Base-by-base conservation (phyloP, 2,329 filamentous ascomycete genomes). In the Sporothrix pseudoabietina region DNA sequence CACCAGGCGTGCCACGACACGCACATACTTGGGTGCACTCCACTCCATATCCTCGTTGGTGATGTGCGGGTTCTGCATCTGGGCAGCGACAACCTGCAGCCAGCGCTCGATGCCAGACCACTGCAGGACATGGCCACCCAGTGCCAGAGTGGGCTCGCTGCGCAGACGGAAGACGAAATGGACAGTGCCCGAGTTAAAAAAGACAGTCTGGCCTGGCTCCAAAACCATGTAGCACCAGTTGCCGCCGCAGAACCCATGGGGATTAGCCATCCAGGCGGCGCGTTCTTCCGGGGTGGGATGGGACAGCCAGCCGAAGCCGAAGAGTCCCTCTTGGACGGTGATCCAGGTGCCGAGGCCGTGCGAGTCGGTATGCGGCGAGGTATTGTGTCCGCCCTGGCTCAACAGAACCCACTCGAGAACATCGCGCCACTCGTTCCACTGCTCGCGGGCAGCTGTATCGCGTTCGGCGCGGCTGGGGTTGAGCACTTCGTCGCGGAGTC, bases 401-500 rank as follows among this genome's bases (percentile, higher is more conserved):
- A 81, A 65, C 19, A 82, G 77, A 4, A 78, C 79, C 79, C 79
- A 81, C 66, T 80, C 76, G 4, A 79, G 72, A 49, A 82, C 77
- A 65, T 81, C 77, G 22, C 76, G 77, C 80, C 79, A 81, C 72
- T 78, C 77, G 69, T 78, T 78, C 80, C 79, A 81, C 41, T 81
- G 74, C 70, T 78, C 74, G 8, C 74, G 74, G 26, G 77, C 75
- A 0, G 78, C 79, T 41, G 75, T 75, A n/a, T 75, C 75, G 61
- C 79, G 77, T 73, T 79, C 77, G 4, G 78, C 78, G 19, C 77
- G 77, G 39, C 72, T 68, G 71, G 81, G 83, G 77, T 85, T 85
- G 22, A 86, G 78, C 76, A 78, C 76, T 9, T 77, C 75, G 75
- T 79, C 77, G 4, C 78, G 77, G 44, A 80, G 74, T 14, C 77